Conservation (phyloP, 768 basidiomycete genomes). For the Lactifluus volemus region DNA sequence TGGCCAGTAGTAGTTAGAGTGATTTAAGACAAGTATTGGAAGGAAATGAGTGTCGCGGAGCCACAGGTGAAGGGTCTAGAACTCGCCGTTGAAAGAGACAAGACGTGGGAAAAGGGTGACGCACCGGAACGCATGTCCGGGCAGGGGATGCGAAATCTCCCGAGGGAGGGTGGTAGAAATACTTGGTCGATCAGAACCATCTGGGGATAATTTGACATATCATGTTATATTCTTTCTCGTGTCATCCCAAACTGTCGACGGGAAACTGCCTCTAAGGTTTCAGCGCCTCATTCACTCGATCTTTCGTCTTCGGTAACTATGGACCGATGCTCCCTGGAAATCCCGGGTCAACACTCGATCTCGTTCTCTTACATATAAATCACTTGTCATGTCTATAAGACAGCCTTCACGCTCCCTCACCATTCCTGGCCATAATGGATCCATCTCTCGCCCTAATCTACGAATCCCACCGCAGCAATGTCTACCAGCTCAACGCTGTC, state of each 20-base stretch:
- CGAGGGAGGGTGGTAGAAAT: neutral
- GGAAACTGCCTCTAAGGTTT: neutral
- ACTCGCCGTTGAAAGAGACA: neutral
- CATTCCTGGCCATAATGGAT: neutral
- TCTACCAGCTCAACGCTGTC: slow-evolving; percentile 10
- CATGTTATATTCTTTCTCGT: neutral
- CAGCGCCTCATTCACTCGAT: slow-evolving; percentile 2
- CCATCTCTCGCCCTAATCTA: slow-evolving; percentile 7
- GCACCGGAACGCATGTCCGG: slow-evolving; percentile 3
- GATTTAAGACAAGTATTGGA: neutral
- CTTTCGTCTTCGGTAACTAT: slow-evolving; percentile 5
- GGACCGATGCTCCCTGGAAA: slow-evolving; percentile 4
- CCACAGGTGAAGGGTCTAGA: neutral
- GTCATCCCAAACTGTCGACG: neutral
- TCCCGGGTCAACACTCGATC: neutral
- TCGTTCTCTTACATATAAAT: slow-evolving; percentile 12
- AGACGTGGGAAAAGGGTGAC: slow-evolving; percentile 5
- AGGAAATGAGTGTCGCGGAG: neutral
- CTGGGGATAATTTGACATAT: slow-evolving; percentile 1
- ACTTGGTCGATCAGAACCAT: neutral
- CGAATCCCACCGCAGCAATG: neutral
- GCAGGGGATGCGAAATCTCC: neutral
- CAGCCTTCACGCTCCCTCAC: neutral
- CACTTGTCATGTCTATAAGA: neutral
- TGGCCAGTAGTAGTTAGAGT: too few species aligned